Conservation (phyloP, 192 early-diverging fungal species). For the Polychytrium aggregatum region DNA sequence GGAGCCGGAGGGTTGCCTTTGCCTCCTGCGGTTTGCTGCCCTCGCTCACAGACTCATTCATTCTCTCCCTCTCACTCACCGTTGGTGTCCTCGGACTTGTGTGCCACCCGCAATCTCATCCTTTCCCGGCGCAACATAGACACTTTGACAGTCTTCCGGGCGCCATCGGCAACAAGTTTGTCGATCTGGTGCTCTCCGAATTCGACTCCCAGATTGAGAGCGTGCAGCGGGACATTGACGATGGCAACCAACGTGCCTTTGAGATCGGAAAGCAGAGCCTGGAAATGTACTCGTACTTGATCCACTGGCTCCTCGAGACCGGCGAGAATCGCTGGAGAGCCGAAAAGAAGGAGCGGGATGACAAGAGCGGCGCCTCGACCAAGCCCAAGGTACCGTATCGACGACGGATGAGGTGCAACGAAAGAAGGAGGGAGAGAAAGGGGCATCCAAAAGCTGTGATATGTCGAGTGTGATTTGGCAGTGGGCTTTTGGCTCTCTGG, state of each 20-base stretch:
- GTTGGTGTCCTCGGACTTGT: too few relatives aligned
- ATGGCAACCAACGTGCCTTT: constrained; percentile 60
- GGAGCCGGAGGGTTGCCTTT: background rate
- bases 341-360: constrained; percentile 16
- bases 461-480: too few relatives aligned
- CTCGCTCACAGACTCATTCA: background rate
- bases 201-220: constrained; percentile 54
- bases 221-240: constrained; percentile 46
- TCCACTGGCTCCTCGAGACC: constrained; percentile 67
- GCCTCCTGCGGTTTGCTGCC: background rate
- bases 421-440: too few relatives aligned
- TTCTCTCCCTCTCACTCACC: constrained; percentile 8
- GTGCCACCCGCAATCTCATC: too few relatives aligned
- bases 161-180: constrained; percentile 40
- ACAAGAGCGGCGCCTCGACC: constrained; percentile 1
- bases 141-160: constrained; percentile 34
- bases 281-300: constrained; percentile 73
- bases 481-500: too few relatives aligned
- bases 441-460: too few relatives aligned
- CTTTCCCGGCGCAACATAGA: too few relatives aligned
- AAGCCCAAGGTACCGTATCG: constrained; percentile 14
- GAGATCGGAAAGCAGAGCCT: constrained; percentile 50
- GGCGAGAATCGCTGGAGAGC: constrained; percentile 31
- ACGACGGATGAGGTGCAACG: too few relatives aligned
- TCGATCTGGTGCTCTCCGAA: constrained; percentile 61